Conservation (phyloP, 2,329 filamentous ascomycete genomes). For the Mycosphaerella arachidis region DNA sequence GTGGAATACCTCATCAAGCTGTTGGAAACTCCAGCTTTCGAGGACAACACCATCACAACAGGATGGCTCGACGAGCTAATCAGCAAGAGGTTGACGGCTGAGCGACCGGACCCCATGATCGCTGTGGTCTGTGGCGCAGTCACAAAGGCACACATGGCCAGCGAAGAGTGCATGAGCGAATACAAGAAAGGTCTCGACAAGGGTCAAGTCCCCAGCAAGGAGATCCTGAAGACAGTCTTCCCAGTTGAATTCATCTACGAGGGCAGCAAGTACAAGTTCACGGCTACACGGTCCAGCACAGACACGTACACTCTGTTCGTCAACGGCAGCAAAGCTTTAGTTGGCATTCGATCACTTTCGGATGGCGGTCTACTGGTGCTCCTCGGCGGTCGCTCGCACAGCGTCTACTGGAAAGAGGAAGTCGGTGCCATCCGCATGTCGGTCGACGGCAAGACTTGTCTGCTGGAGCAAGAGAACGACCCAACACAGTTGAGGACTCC, state of each 20-base stretch:
- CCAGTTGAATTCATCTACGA: conserved; percentile 98
- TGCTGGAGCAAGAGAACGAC: conserved; percentile 98
- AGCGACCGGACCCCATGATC: conserved; percentile 87
- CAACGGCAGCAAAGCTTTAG: conserved; percentile 93
- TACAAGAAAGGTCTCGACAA: conserved; percentile 88
- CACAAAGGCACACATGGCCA: conserved; percentile 91
- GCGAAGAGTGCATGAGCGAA: conserved; percentile 79
- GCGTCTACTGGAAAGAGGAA: conserved; percentile 99
- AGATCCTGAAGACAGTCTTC: conserved; percentile 96
- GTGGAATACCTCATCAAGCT: conserved; percentile 99
- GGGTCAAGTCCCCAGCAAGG: conserved; percentile 94
- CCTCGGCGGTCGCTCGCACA: conserved; percentile 89
- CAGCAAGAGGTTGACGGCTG: conserved; percentile 92
- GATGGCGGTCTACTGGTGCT: conserved; percentile 92
- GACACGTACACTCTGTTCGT: conserved; percentile 98
- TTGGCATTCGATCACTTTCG: conserved; percentile 86
- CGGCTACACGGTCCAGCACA: conserved; percentile 81
- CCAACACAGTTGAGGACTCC: conserved; percentile 93
- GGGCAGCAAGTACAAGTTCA: conserved; percentile 95
- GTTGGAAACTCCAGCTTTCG: conserved; percentile 94
- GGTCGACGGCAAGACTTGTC: conserved; percentile 95
- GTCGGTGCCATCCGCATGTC: conserved; percentile 91
- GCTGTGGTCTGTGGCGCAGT: conserved; percentile 95
- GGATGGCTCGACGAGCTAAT: conserved; percentile 99
- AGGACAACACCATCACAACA: conserved; percentile 98